Evolutionary conservation across 306 rosid genomes (phyloP).

Genomic region (Pterocarpus santalinus): DNA sequence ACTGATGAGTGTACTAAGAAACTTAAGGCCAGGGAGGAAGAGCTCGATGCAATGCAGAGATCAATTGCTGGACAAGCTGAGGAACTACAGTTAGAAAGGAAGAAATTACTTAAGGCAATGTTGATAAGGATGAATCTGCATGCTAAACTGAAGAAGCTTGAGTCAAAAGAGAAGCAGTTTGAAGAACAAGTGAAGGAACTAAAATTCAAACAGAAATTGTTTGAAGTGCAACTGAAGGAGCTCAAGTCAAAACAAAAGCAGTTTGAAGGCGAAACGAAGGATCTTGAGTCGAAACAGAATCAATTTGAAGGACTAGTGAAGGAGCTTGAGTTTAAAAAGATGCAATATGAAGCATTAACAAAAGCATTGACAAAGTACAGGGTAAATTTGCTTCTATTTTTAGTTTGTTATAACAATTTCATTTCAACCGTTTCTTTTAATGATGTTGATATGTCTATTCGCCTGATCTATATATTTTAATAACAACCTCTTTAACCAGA

Average conservation of each 20-base stretch:
- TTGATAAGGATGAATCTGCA: neutral
- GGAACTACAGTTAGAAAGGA: constrained; percentile 39
- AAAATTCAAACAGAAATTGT: neutral
- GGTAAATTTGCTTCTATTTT: constrained; percentile 50
- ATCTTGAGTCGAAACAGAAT: neutral
- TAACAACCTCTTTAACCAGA: neutral
- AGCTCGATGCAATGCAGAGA: constrained; percentile 33
- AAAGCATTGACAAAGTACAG: constrained; percentile 21
- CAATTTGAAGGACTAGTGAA: neutral
- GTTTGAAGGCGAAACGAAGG: neutral
- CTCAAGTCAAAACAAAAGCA: neutral
- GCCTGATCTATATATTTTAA: constrained; percentile 16
- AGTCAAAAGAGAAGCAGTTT: neutral
- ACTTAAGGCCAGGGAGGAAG: constrained; percentile 39
- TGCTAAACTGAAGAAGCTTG: neutral
- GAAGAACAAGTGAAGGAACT: constrained; percentile 23
- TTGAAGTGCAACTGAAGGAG: neutral
- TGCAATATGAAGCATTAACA: neutral
- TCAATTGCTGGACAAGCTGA: neutral
- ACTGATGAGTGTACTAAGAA: constrained; percentile 18
- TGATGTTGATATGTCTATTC: neutral
- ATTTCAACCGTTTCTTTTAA: constrained; percentile 2
- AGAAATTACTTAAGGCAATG: constrained; percentile 33
- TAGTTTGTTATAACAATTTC: constrained; percentile 29
- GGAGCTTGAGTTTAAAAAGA: neutral